Percentiles rank a stretch among this genome's conserved stretches.
These are phyloP conservation scores for Microstroma glucosiphilum DNA, from an alignment of 1,284 basidiomycete genomes.

Conservation along the genomic window DNA sequence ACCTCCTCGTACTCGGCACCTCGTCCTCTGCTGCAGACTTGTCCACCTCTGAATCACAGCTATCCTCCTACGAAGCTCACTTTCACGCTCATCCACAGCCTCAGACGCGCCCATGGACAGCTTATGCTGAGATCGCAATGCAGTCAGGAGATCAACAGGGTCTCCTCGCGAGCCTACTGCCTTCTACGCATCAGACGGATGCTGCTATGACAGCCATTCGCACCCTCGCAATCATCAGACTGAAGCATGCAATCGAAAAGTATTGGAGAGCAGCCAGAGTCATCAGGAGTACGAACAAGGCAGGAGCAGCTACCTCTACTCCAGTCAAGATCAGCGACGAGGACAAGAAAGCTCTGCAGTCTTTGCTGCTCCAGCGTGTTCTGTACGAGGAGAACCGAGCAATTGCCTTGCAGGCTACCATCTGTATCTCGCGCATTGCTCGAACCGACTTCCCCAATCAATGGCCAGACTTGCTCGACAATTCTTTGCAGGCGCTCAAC, in stretches of 20 bases:
- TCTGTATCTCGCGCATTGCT: constrained; percentile 42
- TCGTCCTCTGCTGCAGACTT: background rate
- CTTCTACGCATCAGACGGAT: constrained; percentile 7
- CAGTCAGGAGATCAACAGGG: background rate
- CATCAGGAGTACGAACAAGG: background rate
- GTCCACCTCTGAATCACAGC: background rate
- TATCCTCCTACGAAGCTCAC: constrained; percentile 4
- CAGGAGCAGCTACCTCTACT: background rate
- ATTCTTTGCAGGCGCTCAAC: constrained; percentile 24
- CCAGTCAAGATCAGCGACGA: constrained; percentile 33
- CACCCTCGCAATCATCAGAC: constrained; percentile 44
- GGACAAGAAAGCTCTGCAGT: constrained; percentile 35
- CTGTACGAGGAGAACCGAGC: constrained; percentile 39
- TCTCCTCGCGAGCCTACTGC: background rate
- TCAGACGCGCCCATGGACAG: constrained; percentile 1
- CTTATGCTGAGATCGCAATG: background rate
- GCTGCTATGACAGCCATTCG: constrained; percentile 16
- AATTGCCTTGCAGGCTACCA: constrained; percentile 41
- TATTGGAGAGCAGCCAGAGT: constrained; percentile 29
- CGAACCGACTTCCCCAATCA: constrained; percentile 42
- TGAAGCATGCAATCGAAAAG: constrained; percentile 49
- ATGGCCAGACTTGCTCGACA: constrained; percentile 42
- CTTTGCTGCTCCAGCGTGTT: constrained; percentile 26
- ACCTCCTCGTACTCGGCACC: constrained; percentile 1
- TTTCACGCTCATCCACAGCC: constrained; percentile 4